Evolutionary conservation across 2,329 filamentous ascomycete genomes (phyloP), one percentile per base, ranked within the genome.

Genomic region (Exserohilum rostratum): DNA sequence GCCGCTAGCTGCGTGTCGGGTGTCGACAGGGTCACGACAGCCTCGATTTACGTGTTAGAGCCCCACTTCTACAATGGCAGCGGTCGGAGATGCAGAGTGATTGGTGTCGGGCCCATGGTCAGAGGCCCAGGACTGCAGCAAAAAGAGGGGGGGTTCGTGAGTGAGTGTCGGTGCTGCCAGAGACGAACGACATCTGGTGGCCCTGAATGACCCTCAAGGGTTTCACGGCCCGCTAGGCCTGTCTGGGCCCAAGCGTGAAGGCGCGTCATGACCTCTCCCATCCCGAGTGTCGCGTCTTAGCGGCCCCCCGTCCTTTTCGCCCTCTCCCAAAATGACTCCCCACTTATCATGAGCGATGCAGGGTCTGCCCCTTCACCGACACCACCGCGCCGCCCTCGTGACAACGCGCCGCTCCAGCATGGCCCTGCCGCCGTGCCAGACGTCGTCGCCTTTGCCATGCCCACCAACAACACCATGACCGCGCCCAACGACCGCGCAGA

Each of bases 261-360:
- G 64, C 62, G 61, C 60, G 62, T 67, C 62, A 66, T 65, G 44
- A 48, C 43, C 33, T 46, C 57, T 35, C 40, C 17, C 42, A 35
- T 39, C 46, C 60, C 55, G 60, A 55, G 49, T 37, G 22, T 46
- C 57, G 56, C 55, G 39, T 57, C 54, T 58, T 57, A 50, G 47
- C 40, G 48, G 35, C 51, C 42, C 47, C 46, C 42, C 55, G 46
- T 52, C 20, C 43, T 35, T 34, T 17, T 46, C 45, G 20, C 29
- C 33, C 51, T 38, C 43, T 33, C 40, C 40, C 38, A 39, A 39
- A 12, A 68, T 67, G 66, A 53, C 60, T 54, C 52, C 53, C 57
- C 61, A 40, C 47, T 29, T 55, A 61, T 57, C 56, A 70, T 71
- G 69, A 67, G 62, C 55, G 52, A 53, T 50, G 46, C 61, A 50